phyloP scores from a whole-genome alignment of 257 asterid species.

The Jacaranda mimosifolia region DNA sequence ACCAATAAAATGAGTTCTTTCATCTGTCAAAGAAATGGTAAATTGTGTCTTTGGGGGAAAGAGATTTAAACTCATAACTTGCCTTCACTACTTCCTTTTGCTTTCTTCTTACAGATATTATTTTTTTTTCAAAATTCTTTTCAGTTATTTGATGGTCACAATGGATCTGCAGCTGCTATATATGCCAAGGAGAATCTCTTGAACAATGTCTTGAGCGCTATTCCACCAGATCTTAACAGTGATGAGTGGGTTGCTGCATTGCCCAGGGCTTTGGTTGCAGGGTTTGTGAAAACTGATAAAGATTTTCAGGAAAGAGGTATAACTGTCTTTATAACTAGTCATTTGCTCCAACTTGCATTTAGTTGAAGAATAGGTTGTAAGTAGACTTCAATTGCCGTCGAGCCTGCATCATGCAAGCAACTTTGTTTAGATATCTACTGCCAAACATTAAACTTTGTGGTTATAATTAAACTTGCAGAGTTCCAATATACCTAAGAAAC shows the following conservation, averaged over 20 bases:
- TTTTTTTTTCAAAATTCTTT: slow-evolving; percentile 31
- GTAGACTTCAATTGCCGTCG: neutral
- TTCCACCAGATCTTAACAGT: slow-evolving; percentile 84
- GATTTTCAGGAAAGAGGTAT: slow-evolving; percentile 95
- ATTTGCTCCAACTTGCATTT: neutral
- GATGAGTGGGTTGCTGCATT: slow-evolving; percentile 92
- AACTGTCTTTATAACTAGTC: neutral
- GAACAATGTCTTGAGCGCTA: slow-evolving; percentile 80
- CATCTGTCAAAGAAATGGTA: neutral
- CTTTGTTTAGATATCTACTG: no score
- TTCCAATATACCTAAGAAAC: neutral
- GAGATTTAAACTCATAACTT: slow-evolving; percentile 1
- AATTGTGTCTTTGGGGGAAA: slow-evolving; percentile 6
- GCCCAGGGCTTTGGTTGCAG: slow-evolving; percentile 98
- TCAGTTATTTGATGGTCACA: slow-evolving; percentile 98
- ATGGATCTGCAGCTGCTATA: slow-evolving; percentile 97
- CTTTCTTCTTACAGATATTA: slow-evolving; percentile 25
- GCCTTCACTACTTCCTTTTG: neutral
- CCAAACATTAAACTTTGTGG: no score
- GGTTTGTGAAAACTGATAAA: slow-evolving; percentile 94
- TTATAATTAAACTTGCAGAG: slow-evolving; percentile 8
- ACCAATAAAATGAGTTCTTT: neutral
- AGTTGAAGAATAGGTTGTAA: slow-evolving; percentile 1
- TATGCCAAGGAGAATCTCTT: slow-evolving; percentile 89
- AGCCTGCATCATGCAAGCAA: neutral